Evolutionary conservation across 2,329 filamentous ascomycete species (phyloP), one percentile per base, ranked within the genome.

Genomic region (Aspergillus floridensis): DNA sequence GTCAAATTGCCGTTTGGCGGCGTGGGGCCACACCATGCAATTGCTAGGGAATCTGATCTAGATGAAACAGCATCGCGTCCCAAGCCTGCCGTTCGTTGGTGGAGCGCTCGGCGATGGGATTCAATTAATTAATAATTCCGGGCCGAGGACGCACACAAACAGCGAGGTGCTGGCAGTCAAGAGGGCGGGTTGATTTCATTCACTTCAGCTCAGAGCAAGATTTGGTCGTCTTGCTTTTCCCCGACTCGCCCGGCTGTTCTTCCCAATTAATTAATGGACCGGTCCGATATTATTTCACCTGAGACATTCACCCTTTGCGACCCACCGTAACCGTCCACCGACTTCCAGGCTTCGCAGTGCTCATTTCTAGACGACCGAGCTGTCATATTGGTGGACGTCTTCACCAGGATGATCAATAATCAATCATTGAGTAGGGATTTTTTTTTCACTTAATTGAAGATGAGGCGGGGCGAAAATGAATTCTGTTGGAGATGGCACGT

Each of bases 11-110:
- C 26, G 26, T 31, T 46, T 22, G 26, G 41, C 41, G 29, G 41
- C 53, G 53, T 55, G 53, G 53, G 53, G 53, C 53, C 53, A 55
- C 22, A 55, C 41, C 53, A 55, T 55, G 53, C 53, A 55, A 48
- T 21, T 10, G 19, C 41, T 46, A 32, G 53, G 53, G 5, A 46
- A 48, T 55, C 41, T 48, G 53, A 55, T 55, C 22, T 47, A 55
- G 41, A 55, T 55, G 53, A 55, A 55, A 55, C 53, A 29, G 31
- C 41, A 22, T 55, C 24, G 41, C 53, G 31, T 26, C 53, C 53
- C 41, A 55, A 55, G 53, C 53, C 29, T 55, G 41, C 53, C 47
- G 53, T 55, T 55, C 53, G 53, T 55, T 55, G 53, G 53, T 55
- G 53, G 53, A 55, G 53, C 44, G 53, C 24, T 29, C 38, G n/a